Evolutionary conservation across 208 protist genomes (phyloP).

Genomic region (Acanthamoeba lenticulata): DNA sequence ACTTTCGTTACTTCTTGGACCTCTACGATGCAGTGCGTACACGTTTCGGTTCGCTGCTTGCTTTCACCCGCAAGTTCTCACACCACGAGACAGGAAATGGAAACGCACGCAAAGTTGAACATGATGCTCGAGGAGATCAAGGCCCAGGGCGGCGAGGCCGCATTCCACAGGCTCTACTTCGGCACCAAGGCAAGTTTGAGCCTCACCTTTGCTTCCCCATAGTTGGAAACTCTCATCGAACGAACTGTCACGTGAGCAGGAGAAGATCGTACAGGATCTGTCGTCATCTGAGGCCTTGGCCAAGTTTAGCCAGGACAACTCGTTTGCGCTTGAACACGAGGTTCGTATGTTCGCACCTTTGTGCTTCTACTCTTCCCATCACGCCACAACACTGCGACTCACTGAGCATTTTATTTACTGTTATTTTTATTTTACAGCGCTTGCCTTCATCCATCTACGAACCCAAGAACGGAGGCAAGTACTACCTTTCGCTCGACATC

Average conservation of each 20-base stretch:
- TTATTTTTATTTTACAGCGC: background rate
- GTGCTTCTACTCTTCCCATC: too few relatives aligned
- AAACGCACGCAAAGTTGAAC: background rate
- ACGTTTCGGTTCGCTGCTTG: background rate
- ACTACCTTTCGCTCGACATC: background rate
- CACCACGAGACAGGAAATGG: background rate
- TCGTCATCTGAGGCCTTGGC: background rate
- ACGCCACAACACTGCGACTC: too few relatives aligned
- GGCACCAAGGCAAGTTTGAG: background rate
- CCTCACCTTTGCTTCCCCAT: background rate
- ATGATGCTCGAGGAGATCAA: slow-evolving; percentile 31
- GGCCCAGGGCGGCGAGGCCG: background rate
- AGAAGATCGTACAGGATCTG: background rate
- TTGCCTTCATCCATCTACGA: background rate
- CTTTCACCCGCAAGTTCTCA: background rate
- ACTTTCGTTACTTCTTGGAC: slow-evolving; percentile 1
- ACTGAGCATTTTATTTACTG: too few relatives aligned
- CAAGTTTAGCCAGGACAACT: background rate
- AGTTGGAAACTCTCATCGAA: background rate
- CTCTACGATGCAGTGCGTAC: background rate
- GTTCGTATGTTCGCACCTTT: background rate
- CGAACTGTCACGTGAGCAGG: background rate
- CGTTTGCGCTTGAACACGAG: background rate
- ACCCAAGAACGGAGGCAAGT: background rate
- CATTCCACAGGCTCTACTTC: background rate